Evolutionary conservation across 164 flowering plant species (phyloP), one percentile per base, ranked within the genome.

Genomic region (Magnolia officinalis): DNA sequence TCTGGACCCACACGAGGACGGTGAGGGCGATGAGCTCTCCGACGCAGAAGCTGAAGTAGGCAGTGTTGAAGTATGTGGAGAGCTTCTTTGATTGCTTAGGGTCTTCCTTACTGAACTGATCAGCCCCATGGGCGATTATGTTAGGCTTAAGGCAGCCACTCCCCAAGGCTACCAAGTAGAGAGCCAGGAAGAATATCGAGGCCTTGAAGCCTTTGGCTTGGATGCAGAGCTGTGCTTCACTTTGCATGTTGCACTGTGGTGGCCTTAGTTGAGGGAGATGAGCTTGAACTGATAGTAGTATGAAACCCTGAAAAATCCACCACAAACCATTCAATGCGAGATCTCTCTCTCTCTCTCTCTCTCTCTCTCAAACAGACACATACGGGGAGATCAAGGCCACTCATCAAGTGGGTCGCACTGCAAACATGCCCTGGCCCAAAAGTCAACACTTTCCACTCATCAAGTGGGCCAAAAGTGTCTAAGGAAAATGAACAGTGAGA

Each of bases 111-210:
- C 80, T 84, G 86, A 94, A 92, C 72, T 96, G 98, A 79, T 96
- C 97, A 63, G 88, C 99, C 6, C 99, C 99, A 80, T 92, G 97
- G 59, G 99, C 87, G 64, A 92, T 89, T 85, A 96, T 91, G 86
- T 94, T 94, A 10, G 98, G 98, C 81, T 96, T 96, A 10, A 96
- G 84, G 67, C 95, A 92, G 0, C 99, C 98, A 84, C 98, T 94
- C 23, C 99, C 99, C 72, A 92, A 64, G 23, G 99, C 99, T 75
- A 89, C 90, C 83, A 90, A 74, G 67, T 89, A 89, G 3, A 90
- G 85, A 52, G 91, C 94, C 65, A 83, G 74, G 74, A 82, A 90
- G 70, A 90, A 90, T 63, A 89, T 87, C 9, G 85, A 63, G 26
- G 88, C 84, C 69, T 89, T 80, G 71, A 86, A 75, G 37, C 94